These are phyloP conservation scores for Citrus inodora DNA, from an alignment of 345 rosid genomes.

Conservation along the genomic window DNA sequence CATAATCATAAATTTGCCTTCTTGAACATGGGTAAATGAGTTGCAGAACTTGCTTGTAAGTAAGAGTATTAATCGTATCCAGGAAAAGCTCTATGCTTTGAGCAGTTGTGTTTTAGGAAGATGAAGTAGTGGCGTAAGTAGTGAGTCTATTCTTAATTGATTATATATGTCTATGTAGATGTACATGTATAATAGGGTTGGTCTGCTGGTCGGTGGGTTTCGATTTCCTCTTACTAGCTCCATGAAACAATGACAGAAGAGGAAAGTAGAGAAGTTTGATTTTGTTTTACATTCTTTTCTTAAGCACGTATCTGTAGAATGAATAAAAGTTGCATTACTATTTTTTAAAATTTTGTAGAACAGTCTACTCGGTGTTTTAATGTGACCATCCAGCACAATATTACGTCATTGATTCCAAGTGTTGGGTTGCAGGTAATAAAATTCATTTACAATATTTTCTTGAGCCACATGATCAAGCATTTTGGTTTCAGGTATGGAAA, in stretches of 20 bases:
- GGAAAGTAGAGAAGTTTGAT: background rate
- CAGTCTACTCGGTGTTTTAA: slow-evolving; percentile 30
- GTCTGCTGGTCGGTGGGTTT: background rate
- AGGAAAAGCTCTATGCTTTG: background rate
- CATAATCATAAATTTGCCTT: background rate
- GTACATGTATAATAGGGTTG: background rate
- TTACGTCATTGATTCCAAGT: slow-evolving; percentile 68
- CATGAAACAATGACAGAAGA: background rate
- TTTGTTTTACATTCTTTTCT: background rate
- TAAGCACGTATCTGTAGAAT: background rate
- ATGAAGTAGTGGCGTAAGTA: background rate
- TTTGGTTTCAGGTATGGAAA: slow-evolving; percentile 71
- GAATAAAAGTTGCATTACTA: background rate
- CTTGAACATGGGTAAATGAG: background rate
- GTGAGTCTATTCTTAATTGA: background rate
- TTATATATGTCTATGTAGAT: background rate
- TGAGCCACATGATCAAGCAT: background rate
- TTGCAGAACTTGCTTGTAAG: background rate
- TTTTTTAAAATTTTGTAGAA: slow-evolving; percentile 30
- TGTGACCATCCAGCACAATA: slow-evolving; percentile 58
- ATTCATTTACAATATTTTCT: slow-evolving; percentile 1
- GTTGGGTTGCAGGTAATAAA: slow-evolving; percentile 81
- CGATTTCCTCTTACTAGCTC: background rate
- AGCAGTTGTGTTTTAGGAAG: background rate
- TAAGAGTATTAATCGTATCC: background rate